These are phyloP conservation scores for Saturnispora hagleri DNA, from an alignment of 805 yeast genomes.

Conservation along the genomic window DNA sequence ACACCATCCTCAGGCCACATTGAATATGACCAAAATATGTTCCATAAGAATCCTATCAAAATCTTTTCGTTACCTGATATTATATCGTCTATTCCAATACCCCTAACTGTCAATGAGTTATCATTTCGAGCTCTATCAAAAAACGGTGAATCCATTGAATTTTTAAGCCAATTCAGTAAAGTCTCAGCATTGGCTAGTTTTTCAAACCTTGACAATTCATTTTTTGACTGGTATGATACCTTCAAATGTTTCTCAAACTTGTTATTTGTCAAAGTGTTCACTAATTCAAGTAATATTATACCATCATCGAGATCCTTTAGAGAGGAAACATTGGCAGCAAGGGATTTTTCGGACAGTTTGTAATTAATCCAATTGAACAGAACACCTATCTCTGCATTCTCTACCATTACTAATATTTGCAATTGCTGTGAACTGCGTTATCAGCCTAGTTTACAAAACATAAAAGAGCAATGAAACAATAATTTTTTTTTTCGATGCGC, in stretches of 20 bases:
- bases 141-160: constrained; percentile 2
- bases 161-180: constrained; percentile 3
- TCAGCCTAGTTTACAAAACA: not conserved
- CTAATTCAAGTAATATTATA: not conserved
- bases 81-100: constrained; percentile 41
- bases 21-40: not conserved
- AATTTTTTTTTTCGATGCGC: not conserved
- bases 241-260: not conserved
- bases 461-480: not conserved
- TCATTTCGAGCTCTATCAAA: not conserved
- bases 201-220: constrained; percentile 3
- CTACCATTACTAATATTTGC: not conserved
- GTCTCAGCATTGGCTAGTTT: constrained; percentile 5
- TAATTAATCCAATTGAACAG: not conserved
- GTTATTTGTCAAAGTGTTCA: not conserved
- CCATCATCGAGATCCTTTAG: not conserved
- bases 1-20: not conserved
- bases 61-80: constrained; percentile 23
- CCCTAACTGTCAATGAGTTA: constrained; percentile 29
- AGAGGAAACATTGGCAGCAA: not conserved
- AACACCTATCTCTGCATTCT: not conserved
- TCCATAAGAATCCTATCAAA: constrained; percentile 40
- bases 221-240: not conserved
- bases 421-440: not conserved
- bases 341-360: not conserved